Conservation (phyloP, 257 asterid genomes). For the Nicotiana obtusifolia region DNA sequence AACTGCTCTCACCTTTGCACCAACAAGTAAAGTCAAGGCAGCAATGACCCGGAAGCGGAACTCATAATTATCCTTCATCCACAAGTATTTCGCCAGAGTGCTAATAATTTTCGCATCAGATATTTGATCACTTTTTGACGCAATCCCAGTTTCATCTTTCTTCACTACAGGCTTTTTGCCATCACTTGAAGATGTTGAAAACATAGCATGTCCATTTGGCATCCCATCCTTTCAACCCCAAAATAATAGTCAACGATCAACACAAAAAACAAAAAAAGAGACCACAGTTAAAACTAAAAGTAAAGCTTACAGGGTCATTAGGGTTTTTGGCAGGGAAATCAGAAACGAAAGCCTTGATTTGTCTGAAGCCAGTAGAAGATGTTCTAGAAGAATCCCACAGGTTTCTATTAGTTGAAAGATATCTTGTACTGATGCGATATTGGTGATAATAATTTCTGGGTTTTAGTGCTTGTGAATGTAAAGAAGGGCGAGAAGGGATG, state of each 20-base stretch:
- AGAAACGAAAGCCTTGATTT: conserved; percentile 61
- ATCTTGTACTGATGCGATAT: conserved; percentile 24
- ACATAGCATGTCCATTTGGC: conserved; percentile 51
- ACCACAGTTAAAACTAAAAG: not conserved
- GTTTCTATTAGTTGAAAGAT: conserved; percentile 27
- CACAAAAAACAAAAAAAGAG: not conserved
- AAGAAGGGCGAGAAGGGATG: not conserved
- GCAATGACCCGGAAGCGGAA: conserved; percentile 75
- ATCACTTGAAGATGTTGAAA: conserved; percentile 43
- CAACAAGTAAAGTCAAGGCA: conserved; percentile 74
- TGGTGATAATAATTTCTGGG: not conserved
- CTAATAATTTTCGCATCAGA: conserved; percentile 51
- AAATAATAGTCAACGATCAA: not conserved
- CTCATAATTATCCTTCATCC: conserved; percentile 90
- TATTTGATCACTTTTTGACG: conserved; percentile 27
- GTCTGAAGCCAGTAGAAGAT: conserved; percentile 29
- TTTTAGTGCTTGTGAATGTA: not conserved
- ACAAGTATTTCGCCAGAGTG: conserved; percentile 65
- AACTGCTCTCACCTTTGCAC: conserved; percentile 49
- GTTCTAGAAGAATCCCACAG: conserved; percentile 44
- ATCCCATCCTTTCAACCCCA: conserved; percentile 23
- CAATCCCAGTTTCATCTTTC: conserved; percentile 24
- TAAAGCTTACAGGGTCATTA: conserved; percentile 37
- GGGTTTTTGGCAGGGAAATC: conserved; percentile 49
- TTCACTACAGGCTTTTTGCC: conserved; percentile 25